phyloP scores from a whole-genome alignment of 1,284 basidiomycete genomes.

The Ceratobasidium theobromae region DNA sequence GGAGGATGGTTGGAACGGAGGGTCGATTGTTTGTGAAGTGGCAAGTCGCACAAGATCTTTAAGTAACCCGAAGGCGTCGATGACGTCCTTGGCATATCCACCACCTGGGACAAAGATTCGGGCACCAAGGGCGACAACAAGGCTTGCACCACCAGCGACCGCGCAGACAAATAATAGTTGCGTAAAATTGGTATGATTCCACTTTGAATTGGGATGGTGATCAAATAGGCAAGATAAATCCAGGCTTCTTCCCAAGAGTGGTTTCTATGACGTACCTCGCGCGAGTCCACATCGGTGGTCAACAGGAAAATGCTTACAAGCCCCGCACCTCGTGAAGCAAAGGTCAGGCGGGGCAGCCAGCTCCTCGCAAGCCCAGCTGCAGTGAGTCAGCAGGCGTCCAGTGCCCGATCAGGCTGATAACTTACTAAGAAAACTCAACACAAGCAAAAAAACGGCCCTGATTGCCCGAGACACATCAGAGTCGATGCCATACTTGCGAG shows the following conservation, averaged over 20 bases:
- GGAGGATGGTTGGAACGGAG: neutral
- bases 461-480: constrained; percentile 44
- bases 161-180: constrained; percentile 21
- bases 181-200: constrained; percentile 20
- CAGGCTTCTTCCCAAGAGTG: too few relatives aligned
- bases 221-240: too few relatives aligned
- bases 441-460: constrained; percentile 48
- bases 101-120: constrained; percentile 10
- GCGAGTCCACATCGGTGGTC: constrained; percentile 45
- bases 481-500: constrained; percentile 37
- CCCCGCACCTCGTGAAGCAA: constrained; percentile 52
- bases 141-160: constrained; percentile 12
- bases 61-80: constrained; percentile 16
- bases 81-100: constrained; percentile 25
- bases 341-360: constrained; percentile 50
- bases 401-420: constrained; percentile 4
- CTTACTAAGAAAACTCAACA: constrained; percentile 50
- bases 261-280: constrained; percentile 40
- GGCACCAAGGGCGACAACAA: constrained; percentile 11
- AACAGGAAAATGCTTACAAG: constrained; percentile 54
- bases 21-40: constrained; percentile 17
- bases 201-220: constrained; percentile 8
- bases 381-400: neutral
- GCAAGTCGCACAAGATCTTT: constrained; percentile 24
- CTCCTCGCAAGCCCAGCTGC: constrained; percentile 52